Conservation (phyloP, 2,329 filamentous ascomycete species). For the Talaromyces piceae region DNA sequence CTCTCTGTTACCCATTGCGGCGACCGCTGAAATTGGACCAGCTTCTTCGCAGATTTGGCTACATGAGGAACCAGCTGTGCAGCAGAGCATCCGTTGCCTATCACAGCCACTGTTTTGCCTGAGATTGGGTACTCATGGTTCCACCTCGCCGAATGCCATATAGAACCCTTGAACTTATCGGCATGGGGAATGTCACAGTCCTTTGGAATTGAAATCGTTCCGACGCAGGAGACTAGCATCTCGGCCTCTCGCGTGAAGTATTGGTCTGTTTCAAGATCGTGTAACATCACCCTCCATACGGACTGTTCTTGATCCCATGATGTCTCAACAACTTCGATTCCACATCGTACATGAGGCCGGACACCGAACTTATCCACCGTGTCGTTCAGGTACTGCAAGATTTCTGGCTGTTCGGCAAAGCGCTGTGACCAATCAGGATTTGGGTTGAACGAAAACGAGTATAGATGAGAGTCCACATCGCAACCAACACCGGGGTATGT, state of each 20-base stretch:
- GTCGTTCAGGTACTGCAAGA: constrained; percentile 24
- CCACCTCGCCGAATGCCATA: constrained; percentile 54
- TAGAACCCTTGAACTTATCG: constrained; percentile 46
- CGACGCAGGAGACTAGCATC: constrained; percentile 19
- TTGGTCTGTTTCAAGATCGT: constrained; percentile 15
- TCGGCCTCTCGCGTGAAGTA: constrained; percentile 13
- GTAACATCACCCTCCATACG: constrained; percentile 19
- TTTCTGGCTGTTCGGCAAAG: constrained; percentile 27
- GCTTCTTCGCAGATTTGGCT: constrained; percentile 44
- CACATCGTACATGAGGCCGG: constrained; percentile 18
- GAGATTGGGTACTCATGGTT: constrained; percentile 44
- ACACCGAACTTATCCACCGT: constrained; percentile 26
- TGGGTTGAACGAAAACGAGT: constrained; percentile 33
- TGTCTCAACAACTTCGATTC: constrained; percentile 17
- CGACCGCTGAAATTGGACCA: constrained; percentile 51
- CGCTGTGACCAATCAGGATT: constrained; percentile 31
- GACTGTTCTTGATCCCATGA: constrained; percentile 16
- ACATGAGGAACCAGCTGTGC: constrained; percentile 50
- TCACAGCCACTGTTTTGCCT: constrained; percentile 49
- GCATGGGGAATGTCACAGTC: constrained; percentile 38
- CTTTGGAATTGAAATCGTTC: constrained; percentile 14
- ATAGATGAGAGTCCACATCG: constrained; percentile 25
- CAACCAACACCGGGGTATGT: constrained; percentile 46
- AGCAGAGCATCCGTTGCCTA: constrained; percentile 53
- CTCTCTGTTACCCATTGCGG: constrained; percentile 6